A percentile compares a stretch with the other conserved stretches of the same genome.
phyloP scores from a whole-genome alignment of 2,329 filamentous ascomycete genomes.

The Hypocrella siamensis region DNA sequence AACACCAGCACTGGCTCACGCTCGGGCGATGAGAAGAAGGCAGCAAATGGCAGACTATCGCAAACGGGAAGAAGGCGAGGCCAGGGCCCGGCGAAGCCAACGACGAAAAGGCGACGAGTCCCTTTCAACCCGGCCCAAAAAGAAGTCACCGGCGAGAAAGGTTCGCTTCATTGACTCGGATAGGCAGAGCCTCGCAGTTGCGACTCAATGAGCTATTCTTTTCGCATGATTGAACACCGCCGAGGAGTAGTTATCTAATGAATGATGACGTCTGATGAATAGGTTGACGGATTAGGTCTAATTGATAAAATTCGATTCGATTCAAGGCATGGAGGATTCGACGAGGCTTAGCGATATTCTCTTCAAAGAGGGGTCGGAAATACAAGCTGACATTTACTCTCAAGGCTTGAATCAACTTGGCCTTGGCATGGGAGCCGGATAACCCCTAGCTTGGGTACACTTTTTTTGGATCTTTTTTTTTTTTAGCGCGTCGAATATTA shows the following conservation, averaged over 20 bases:
- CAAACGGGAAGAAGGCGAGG: conserved; percentile 44
- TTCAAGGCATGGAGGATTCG: too few relatives aligned
- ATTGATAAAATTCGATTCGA: not conserved
- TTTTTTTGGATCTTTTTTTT: too few relatives aligned
- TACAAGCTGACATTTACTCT: too few relatives aligned
- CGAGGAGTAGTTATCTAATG: too few relatives aligned
- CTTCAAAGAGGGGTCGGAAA: too few relatives aligned
- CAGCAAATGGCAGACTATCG: conserved; percentile 48
- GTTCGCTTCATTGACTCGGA: conserved; percentile 27
- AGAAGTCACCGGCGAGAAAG: conserved; percentile 15
- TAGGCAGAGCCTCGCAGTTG: conserved; percentile 13
- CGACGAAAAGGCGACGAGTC: conserved; percentile 24
- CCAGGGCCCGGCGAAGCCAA: conserved; percentile 37
- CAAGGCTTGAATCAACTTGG: too few relatives aligned
- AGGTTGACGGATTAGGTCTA: not conserved
- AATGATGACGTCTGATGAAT: not conserved
- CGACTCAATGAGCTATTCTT: conserved; percentile 11
- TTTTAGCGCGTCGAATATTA: too few relatives aligned
- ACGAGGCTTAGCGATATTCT: too few relatives aligned
- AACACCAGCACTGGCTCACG: conserved; percentile 43
- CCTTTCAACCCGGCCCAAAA: conserved; percentile 10
- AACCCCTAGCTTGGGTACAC: too few relatives aligned
- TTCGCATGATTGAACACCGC: too few relatives aligned
- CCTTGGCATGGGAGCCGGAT: too few relatives aligned
- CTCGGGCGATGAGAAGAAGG: conserved; percentile 37